phyloP scores from a whole-genome alignment of 768 basidiomycete genomes.

The Filobasidium floriforme region DNA sequence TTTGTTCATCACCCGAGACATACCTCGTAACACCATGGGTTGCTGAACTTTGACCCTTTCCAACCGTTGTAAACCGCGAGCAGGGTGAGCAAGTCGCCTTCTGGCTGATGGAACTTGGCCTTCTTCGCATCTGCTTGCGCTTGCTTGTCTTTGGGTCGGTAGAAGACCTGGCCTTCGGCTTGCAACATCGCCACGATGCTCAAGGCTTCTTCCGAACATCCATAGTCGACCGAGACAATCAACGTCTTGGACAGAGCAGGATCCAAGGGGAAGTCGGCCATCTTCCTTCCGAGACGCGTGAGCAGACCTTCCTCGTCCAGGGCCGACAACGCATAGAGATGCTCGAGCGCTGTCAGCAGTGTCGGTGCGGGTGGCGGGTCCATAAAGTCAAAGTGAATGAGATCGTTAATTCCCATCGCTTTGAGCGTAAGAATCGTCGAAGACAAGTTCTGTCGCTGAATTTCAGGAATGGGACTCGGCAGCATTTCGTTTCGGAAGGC shows the following conservation, averaged over 20 bases:
- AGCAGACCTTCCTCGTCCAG: slow-evolving; percentile 93
- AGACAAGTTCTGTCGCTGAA: slow-evolving; percentile 80
- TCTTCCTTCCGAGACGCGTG: slow-evolving; percentile 89
- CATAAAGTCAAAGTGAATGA: slow-evolving; percentile 98
- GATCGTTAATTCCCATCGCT: slow-evolving; percentile 97
- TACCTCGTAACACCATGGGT: slow-evolving; percentile 92
- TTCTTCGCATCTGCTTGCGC: slow-evolving; percentile 99
- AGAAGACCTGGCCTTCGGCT: slow-evolving; percentile 84
- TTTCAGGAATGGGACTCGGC: slow-evolving; percentile 93
- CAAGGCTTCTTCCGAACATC: slow-evolving; percentile 95
- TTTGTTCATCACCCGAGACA: neutral
- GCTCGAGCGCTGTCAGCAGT: slow-evolving; percentile 90
- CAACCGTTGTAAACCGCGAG: slow-evolving; percentile 93
- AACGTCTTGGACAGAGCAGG: slow-evolving; percentile 94
- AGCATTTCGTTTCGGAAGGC: slow-evolving; percentile 99
- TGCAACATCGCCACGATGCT: slow-evolving; percentile 97
- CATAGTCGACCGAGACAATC: slow-evolving; percentile 92
- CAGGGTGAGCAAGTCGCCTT: slow-evolving; percentile 70
- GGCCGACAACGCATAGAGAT: slow-evolving; percentile 88
- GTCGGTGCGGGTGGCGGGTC: slow-evolving; percentile 95
- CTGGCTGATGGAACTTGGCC: slow-evolving; percentile 95
- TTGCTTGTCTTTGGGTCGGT: slow-evolving; percentile 99
- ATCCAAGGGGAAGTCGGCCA: slow-evolving; percentile 99
- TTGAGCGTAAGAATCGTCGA: slow-evolving; percentile 90
- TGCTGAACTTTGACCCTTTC: slow-evolving; percentile 92